Evolutionary conservation across 768 basidiomycete species (phyloP).

Genomic region (Dioszegia crocea): DNA sequence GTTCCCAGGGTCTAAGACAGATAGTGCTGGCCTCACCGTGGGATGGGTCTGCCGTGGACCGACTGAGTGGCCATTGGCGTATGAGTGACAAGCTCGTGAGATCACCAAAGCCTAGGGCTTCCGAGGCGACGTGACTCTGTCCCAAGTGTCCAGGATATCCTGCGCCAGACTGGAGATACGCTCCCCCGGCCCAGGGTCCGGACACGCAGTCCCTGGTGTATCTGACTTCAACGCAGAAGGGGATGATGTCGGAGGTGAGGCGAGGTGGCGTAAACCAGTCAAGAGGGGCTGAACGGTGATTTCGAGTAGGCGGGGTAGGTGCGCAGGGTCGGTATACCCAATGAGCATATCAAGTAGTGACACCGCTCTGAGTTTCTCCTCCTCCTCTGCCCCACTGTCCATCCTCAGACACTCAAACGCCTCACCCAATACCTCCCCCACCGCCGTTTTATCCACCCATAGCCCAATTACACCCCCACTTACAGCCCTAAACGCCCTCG

Average conservation of each 20-base stretch:
- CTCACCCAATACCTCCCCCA: background rate
- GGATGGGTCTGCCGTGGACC: too few species aligned
- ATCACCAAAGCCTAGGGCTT: too few species aligned
- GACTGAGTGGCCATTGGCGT: too few species aligned
- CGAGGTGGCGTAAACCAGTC: background rate
- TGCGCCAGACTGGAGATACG: background rate
- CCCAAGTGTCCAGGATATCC: background rate
- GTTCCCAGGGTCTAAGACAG: too few species aligned
- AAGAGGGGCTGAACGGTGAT: background rate
- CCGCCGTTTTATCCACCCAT: background rate
- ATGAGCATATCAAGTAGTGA: slow-evolving; percentile 1
- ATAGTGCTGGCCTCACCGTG: too few species aligned
- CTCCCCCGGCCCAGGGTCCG: too few species aligned
- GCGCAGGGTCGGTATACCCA: background rate
- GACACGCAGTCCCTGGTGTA: too few species aligned
- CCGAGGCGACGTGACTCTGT: background rate
- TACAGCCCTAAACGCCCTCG: slow-evolving; percentile 4
- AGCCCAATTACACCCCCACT: background rate
- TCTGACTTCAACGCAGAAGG: background rate
- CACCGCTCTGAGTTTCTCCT: background rate
- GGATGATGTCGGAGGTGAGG: background rate
- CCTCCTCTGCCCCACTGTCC: background rate
- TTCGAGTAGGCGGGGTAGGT: background rate
- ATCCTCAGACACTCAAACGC: background rate
- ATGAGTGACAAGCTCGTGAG: too few species aligned